Evolutionary conservation across 2,329 filamentous ascomycete genomes (phyloP), one percentile per base, ranked within the genome.

Genomic region (Endocalyx cinctus): DNA sequence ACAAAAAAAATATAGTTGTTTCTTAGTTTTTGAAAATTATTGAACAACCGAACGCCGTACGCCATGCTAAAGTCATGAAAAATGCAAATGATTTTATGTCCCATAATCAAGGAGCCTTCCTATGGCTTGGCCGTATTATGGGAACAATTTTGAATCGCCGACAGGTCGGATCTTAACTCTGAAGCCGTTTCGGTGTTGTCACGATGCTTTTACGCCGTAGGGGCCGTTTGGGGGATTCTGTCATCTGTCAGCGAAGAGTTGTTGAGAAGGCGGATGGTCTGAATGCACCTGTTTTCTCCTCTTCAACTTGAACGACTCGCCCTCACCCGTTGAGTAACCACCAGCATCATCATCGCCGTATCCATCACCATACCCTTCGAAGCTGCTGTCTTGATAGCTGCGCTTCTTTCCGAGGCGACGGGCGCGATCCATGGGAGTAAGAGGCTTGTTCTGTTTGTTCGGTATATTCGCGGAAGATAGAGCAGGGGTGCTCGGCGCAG

Each of bases 311-410:
- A 59, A 55, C 41, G 59, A 59, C 47, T 84, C 82, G 46, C 79
- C 78, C 45, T 84, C 83, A 37, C 79, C 82, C 15, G 82, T 85
- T 15, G 81, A 85, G 51, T 87, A 82, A n/a, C 75, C 77, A 12
- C 64, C 66, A 10, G 74, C 79, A 41, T 83, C 82, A 43, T 86
- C 82, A 42, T 87, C 83, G 8, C 72, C 72, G 46, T 71, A 87
- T 20, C 80, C 79, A 46, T 87, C 82, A 27, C 77, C 74, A 50
- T 88, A 88, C 26, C 84, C 84, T 49, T 84, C 79, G 51, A 76
- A 89, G 49, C 80, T 85, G 47, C 70, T 74, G 43, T 89, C 84
- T 25, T 81, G 79, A 53, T 88, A 89, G 42, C 79, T 76, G 29
- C 85, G 74, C 68, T 88, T 88, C 65, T 84, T 86, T 41, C 76